Evolutionary conservation across 495 filamentous ascomycete genomes (phyloP).

Genomic region (Xylaria scruposa): DNA sequence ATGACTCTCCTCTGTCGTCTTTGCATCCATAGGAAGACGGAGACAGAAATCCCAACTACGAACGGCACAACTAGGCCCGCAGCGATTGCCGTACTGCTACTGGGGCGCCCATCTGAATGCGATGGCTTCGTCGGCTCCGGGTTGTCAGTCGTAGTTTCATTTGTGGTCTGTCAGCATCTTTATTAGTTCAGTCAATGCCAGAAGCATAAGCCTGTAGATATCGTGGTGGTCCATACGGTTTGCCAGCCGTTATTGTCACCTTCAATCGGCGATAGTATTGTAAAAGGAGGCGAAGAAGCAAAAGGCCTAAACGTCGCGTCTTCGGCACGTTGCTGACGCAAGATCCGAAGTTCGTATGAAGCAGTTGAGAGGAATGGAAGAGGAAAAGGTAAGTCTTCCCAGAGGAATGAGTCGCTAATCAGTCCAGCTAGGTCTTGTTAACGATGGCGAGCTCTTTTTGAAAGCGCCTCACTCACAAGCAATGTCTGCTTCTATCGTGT

Average conservation of each 20-base stretch:
- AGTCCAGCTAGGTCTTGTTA: constrained; percentile 35
- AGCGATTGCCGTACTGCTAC: constrained; percentile 38
- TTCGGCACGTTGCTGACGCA: constrained; percentile 29
- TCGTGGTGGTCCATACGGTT: constrained; percentile 3
- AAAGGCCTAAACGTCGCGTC: constrained; percentile 20
- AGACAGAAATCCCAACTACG: constrained; percentile 33
- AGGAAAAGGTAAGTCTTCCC: constrained; percentile 47
- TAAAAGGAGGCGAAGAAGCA: constrained; percentile 34
- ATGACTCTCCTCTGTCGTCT: constrained; percentile 33
- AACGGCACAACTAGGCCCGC: constrained; percentile 37
- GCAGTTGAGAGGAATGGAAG: constrained; percentile 44
- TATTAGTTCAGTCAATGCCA: constrained; percentile 4
- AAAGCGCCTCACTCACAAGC: constrained; percentile 35
- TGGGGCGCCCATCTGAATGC: constrained; percentile 23
- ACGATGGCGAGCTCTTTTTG: neutral
- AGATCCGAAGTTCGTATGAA: constrained; percentile 48
- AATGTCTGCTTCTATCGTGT: constrained; percentile 42
- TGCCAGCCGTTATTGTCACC: constrained; percentile 23
- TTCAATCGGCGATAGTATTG: constrained; percentile 23
- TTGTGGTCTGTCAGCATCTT: constrained; percentile 26
- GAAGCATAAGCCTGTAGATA: neutral
- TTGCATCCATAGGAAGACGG: constrained; percentile 35
- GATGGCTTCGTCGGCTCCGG: constrained; percentile 32
- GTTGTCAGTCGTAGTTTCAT: constrained; percentile 26
- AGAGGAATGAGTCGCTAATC: constrained; percentile 42